Evolutionary conservation across 352 stramenopile genomes (phyloP), one percentile per base, ranked within the genome.

Genomic region (Globisporangium abappressorium): DNA sequence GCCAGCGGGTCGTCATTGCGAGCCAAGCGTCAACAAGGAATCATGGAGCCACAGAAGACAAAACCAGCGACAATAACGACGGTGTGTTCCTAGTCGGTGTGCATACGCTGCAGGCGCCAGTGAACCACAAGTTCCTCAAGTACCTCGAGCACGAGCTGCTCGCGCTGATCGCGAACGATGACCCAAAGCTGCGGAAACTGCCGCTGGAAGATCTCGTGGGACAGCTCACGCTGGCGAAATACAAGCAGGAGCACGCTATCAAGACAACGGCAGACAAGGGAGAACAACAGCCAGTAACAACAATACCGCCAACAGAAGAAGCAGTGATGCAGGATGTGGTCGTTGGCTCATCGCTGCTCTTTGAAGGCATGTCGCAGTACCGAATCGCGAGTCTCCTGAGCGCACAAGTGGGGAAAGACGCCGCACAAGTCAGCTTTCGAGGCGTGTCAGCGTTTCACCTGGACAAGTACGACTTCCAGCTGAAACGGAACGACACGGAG

Each of bases 51-150:
- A 22, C 5, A 22, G 15, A n/a, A 22, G 43, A 2, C 18, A 49
- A 49, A 22, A 18, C 22, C 3, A n/a, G n/a, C 14, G 34, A 9
- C 30, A 4, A 33, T 5, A 33, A 33, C 8, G 47, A 24, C n/a
- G 36, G 3, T 22, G 28, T 41, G 47, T 80, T 84, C 55, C 34
- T 26, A 11, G 51, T 84, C 18, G 64, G 65, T 2, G 38, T 84
- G 6, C 72, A 84, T 54, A 47, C 70, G 51, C 70, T 84, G 51
- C 70, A 81, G 49, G 72, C 77, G 1, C 69, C 68, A 15, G 54
- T 68, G 2, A 62, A 68, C 59, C 72, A 84, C 47, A 59, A 73
- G 11, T 72, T 77, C 12, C 38, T 84, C 18, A 68, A 38, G 57
- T 75, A 70, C 36, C 30, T 84, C 22, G 74, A 81, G 66, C 30